Evolutionary conservation across 2,329 filamentous ascomycete species (phyloP), one percentile per base, ranked within the genome.

Genomic region (Parastagonospora nodorum): DNA sequence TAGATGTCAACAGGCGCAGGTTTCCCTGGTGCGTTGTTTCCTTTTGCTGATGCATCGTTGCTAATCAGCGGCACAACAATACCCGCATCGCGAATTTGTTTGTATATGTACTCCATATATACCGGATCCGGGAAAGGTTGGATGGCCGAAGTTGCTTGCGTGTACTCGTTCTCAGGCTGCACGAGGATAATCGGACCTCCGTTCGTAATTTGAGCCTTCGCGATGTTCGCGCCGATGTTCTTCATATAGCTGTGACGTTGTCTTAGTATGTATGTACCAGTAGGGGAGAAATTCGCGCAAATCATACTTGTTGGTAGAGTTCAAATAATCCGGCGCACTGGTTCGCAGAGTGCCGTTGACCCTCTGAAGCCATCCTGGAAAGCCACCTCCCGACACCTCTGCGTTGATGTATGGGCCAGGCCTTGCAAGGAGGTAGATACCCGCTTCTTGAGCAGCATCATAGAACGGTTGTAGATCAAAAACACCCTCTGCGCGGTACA

Each of bases 81-180:
- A 0, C 89, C 88, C 0, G 85, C 85, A 36, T 85, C 77, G 9
- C 84, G 79, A 15, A 84, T 83, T 64, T 90, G 87, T 29, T 90
- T 79, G 39, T 87, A 82, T 5, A 92, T 84, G 56, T 88, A 86
- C 48, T 84, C 79, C 72, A 92, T 84, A 67, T 92, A 94, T 0
- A 80, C 77, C 0, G 80, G 78, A 61, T 90, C 85, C 0, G 87
- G 87, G 57, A 88, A 89, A 2, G 75, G 72, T 0, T 73, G 68
- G n/a, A 81, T 75, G 2, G 75, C 75, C 4, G 73, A 74, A 12
- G 75, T 73, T 1, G 78, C 78, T 14, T 76, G 72, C 1, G 82
- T 85, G 66, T 93, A 92, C 69, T 94, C 90, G 55, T 94, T 95
- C 69, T 95, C 90, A 0, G 88, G 87, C 68, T 95, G 90, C 36